Conservation (phyloP, 176 grass and related monocot genomes). For the Aegilops sharonensis region DNA sequence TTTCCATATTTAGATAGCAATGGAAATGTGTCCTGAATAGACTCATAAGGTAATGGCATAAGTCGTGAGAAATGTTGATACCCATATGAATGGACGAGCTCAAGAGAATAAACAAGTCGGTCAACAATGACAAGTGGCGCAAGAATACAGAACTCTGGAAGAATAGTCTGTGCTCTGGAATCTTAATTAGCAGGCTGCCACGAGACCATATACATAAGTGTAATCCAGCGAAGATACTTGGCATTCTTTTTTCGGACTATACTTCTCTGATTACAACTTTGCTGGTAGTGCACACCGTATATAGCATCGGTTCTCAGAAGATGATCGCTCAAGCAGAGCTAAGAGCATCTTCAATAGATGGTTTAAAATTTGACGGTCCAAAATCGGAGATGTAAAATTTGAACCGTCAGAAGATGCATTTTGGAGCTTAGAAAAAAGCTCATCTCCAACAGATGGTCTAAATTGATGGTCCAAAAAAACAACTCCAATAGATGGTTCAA, state of each 20-base stretch:
- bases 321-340: background rate
- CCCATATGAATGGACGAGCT: background rate
- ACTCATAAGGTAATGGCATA: background rate
- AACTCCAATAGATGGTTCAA: too few species aligned
- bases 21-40: background rate
- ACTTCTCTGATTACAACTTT: conserved; percentile 2
- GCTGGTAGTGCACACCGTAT: background rate
- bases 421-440: too few species aligned
- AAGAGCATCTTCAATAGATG: too few species aligned
- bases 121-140: background rate
- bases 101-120: conserved; percentile 13
- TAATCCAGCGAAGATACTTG: background rate
- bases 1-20: background rate
- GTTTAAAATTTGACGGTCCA: too few species aligned
- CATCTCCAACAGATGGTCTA: too few species aligned
- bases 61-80: background rate
- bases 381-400: too few species aligned
- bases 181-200: background rate
- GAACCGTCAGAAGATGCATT: too few species aligned
- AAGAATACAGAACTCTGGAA: background rate
- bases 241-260: background rate
- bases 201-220: background rate
- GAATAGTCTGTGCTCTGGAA: background rate
- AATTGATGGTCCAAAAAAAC: too few species aligned
- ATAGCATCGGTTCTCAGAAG: background rate